Conservation (phyloP, 176 grass and related monocot genomes). For the Rhipidocladum racemiflorum region DNA sequence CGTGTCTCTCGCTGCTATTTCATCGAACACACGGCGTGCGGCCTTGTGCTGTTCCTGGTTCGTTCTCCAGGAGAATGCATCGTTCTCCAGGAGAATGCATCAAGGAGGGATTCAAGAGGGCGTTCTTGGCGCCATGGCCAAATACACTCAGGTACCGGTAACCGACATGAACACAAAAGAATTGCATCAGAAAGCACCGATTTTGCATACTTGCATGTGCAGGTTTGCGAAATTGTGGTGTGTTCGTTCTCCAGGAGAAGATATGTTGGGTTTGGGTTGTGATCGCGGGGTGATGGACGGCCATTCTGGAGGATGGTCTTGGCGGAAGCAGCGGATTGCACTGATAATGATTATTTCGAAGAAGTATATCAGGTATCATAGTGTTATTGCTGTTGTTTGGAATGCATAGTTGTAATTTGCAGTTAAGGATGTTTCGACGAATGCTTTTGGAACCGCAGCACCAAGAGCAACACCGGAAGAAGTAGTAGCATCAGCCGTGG, state of each 20-base stretch:
- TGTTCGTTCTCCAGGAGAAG: background rate
- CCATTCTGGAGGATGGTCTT: conserved; percentile 86
- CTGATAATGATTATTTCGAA: conserved; percentile 66
- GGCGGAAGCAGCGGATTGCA: conserved; percentile 67
- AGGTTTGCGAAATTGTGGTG: background rate
- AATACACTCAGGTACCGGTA: conserved; percentile 84
- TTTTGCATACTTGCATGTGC: background rate
- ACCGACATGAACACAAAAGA: background rate
- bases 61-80: conserved; percentile 27
- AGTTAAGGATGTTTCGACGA: background rate
- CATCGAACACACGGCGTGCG: background rate
- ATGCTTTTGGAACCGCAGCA: no score
- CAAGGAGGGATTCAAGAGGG: conserved; percentile 79
- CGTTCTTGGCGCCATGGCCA: conserved; percentile 76
- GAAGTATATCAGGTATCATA: conserved; percentile 74
- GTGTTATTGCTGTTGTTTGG: background rate
- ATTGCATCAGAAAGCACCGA: background rate
- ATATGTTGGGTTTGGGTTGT: conserved; percentile 22
- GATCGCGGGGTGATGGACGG: conserved; percentile 62
- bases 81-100: conserved; percentile 57
- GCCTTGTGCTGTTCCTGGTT: background rate
- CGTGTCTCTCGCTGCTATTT: background rate
- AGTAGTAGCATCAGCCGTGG: no score
- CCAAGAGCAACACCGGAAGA: no score
- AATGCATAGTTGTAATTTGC: background rate